Evolutionary conservation across 140 eudicot genomes (phyloP).

Genomic region (Cichorium intybus): DNA sequence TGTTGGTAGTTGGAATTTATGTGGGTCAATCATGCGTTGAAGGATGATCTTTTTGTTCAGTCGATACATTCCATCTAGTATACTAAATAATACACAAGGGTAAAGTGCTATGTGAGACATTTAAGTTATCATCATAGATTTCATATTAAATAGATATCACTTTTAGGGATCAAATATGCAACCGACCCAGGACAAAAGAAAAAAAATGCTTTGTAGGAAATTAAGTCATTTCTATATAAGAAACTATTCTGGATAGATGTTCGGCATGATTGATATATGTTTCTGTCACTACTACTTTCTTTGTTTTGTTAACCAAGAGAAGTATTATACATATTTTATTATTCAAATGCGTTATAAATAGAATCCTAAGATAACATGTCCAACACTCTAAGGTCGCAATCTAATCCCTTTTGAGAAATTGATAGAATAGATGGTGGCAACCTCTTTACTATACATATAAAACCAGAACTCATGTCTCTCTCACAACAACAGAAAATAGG

Average conservation of each 20-base stretch:
- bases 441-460: conserved; percentile 21
- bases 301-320: conserved; percentile 8
- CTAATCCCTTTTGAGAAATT: conserved; percentile 31
- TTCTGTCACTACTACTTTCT: background rate
- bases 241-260: no score
- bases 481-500: background rate
- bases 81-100: background rate
- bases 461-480: background rate
- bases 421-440: conserved; percentile 29
- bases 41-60: background rate
- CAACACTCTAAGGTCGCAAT: conserved; percentile 27
- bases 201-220: background rate
- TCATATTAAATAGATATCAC: no score
- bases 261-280: background rate
- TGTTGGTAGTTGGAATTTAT: no score
- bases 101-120: background rate
- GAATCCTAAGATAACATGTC: conserved; percentile 34
- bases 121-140: background rate
- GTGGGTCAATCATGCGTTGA: no score
- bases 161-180: no score
- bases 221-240: background rate
- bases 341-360: conserved; percentile 11
- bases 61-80: background rate
- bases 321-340: conserved; percentile 9
- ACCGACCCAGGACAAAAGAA: background rate